Evolutionary conservation across 176 grass and related monocot species (phyloP), one percentile per base, ranked within the genome.

Genomic region (Juncus inflexus): DNA sequence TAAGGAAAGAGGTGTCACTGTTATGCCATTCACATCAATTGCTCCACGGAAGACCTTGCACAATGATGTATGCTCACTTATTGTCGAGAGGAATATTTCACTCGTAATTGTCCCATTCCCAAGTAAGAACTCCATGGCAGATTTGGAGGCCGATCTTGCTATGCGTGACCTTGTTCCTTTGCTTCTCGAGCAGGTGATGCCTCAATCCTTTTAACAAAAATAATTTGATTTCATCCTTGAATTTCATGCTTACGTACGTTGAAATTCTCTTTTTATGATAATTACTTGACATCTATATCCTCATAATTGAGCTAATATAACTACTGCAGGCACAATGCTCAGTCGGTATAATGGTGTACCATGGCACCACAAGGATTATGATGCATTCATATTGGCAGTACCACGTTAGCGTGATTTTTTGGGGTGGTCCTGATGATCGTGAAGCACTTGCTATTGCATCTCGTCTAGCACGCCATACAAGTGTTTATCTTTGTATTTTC

Each of bases 341-440:
- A 0, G 69, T 80, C 37, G 78, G 78, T 6, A 80, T 80, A 39
- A 57, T 80, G 51, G 13, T 80, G 52, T 56, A 72, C 60, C 45
- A 83, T 42, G 42, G 28, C 6, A 11, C 66, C 5, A 72, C 41
- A 9, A 11, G 50, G 36, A 6, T 13, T 3, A 9, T 47, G 43
- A 19, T 50, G 19, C 15, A 11, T 7, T 37, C 42, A 19, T 40
- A 41, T 3, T 75, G 35, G 15, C 60, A 70, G 35, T 72, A 36
- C 42, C 12, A 6, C 66, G 35, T 83, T 35, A 40, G 42, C 3
- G 74, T 77, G 42, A 59, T 77, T 10, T 83, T 77, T 50, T 76
- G 65, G 74, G 80, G 80, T 13, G 80, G 80, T 2, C 43, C 60
- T 5, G 74, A 83, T 58, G 80, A 83, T 69, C 66, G 74, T 19